Conservation (phyloP, 2,329 filamentous ascomycete species). For the Trichoderma brevicompactum region DNA sequence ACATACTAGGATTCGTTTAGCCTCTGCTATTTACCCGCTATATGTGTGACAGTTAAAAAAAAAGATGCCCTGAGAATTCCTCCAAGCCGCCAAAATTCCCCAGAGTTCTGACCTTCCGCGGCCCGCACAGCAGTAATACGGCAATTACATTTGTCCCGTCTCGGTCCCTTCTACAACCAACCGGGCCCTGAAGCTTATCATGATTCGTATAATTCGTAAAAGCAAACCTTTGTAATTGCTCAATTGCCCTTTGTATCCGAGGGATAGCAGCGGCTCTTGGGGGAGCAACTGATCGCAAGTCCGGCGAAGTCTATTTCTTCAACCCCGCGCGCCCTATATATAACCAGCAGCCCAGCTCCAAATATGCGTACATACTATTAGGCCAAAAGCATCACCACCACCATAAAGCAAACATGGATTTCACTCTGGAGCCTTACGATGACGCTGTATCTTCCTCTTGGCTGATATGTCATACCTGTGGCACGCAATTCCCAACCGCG, state of each 20-base stretch:
- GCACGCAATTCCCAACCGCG: constrained; percentile 62
- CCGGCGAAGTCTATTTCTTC: constrained; percentile 7
- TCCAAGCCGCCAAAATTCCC: neutral
- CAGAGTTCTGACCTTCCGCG: neutral
- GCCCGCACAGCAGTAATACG: neutral
- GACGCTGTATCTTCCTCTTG: constrained; percentile 15
- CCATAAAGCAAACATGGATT: constrained; percentile 24
- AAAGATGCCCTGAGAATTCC: too few species aligned
- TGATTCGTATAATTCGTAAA: neutral
- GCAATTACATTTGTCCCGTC: neutral
- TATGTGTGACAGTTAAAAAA: too few species aligned
- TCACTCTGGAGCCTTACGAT: constrained; percentile 29
- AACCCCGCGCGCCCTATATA: constrained; percentile 25
- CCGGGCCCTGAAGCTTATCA: neutral
- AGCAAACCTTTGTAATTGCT: neutral
- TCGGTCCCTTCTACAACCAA: neutral
- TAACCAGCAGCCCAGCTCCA: neutral
- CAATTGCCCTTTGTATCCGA: neutral
- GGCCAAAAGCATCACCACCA: neutral
- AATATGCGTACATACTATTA: too few species aligned
- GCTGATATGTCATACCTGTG: constrained; percentile 70
- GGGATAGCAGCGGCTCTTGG: neutral
- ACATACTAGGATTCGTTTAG: too few species aligned
- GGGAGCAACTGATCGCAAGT: neutral
- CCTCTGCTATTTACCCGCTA: too few species aligned